A percentile compares a stretch with the other conserved stretches of the same genome.
phyloP scores from a whole-genome alignment of 192 early-diverging fungal species.

The Backusella westeae region DNA sequence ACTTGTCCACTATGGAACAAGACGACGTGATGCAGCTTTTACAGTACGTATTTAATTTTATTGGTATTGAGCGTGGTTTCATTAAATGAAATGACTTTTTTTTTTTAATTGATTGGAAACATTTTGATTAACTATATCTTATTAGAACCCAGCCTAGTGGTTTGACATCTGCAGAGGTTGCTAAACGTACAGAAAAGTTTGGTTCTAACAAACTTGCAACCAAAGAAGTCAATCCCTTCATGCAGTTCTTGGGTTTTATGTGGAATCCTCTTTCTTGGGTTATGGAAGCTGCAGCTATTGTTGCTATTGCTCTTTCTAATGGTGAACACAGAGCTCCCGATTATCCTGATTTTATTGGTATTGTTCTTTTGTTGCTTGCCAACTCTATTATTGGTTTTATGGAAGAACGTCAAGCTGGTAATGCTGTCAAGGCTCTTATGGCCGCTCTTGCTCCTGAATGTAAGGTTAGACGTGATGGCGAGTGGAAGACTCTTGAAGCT shows the following conservation, averaged over 20 bases:
- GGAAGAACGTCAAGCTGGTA: slow-evolving; percentile 87
- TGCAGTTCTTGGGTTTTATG: slow-evolving; percentile 85
- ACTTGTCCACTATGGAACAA: slow-evolving; percentile 71
- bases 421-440: slow-evolving; percentile 89
- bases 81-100: background rate
- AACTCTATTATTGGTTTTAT: slow-evolving; percentile 86
- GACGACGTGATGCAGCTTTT: slow-evolving; percentile 63
- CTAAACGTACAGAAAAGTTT: slow-evolving; percentile 60
- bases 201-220: slow-evolving; percentile 68
- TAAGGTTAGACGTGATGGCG: slow-evolving; percentile 81
- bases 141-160: slow-evolving; percentile 50
- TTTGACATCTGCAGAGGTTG: slow-evolving; percentile 60
- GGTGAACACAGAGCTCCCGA: slow-evolving; percentile 62
- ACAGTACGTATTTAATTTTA: slow-evolving; percentile 34
- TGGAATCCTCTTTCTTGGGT: slow-evolving; percentile 78
- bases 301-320: slow-evolving; percentile 74
- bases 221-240: slow-evolving; percentile 73
- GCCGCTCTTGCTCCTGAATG: slow-evolving; percentile 83
- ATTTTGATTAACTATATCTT: background rate
- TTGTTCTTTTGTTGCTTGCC: slow-evolving; percentile 74
- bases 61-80: background rate
- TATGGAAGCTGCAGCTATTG: slow-evolving; percentile 82
- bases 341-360: slow-evolving; percentile 84
- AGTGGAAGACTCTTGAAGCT: slow-evolving; percentile 74
- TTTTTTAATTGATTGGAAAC: slow-evolving; percentile 2